Conservation (phyloP, 805 yeast genomes). For the Saccharomyces kudriavzevii region DNA sequence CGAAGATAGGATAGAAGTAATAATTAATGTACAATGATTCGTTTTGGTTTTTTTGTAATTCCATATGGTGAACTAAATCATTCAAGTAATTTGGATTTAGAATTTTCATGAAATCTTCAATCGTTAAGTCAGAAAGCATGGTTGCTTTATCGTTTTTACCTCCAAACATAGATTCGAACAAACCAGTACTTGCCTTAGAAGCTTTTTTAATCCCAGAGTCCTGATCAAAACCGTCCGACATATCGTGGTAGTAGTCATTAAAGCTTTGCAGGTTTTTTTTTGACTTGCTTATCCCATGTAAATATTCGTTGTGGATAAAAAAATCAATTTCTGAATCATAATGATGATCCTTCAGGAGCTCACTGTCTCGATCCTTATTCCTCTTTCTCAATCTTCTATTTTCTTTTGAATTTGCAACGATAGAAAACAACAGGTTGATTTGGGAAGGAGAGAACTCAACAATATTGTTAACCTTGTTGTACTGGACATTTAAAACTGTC, state of each 20-base stretch:
- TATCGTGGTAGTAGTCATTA: conserved; percentile 22
- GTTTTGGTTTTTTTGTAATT: conserved; percentile 20
- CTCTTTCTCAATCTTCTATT: conserved; percentile 14
- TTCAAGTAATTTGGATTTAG: conserved; percentile 35
- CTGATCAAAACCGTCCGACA: conserved; percentile 18
- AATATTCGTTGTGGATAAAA: conserved; percentile 24
- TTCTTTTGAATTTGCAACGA: conserved; percentile 31
- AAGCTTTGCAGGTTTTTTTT: conserved; percentile 19
- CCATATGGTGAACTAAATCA: conserved; percentile 29
- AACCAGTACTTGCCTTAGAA: not conserved
- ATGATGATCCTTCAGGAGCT: conserved; percentile 13
- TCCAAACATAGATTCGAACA: conserved; percentile 1
- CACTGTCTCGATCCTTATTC: not conserved
- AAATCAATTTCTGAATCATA: conserved; percentile 22
- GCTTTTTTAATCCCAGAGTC: conserved; percentile 5
- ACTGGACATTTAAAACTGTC: conserved; percentile 30
- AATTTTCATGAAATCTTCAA: conserved; percentile 36
- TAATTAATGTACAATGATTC: conserved; percentile 30
- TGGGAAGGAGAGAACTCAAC: conserved; percentile 36
- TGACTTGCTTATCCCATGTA: conserved; percentile 15
- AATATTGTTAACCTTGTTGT: conserved; percentile 35
- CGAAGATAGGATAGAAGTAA: conserved; percentile 59
- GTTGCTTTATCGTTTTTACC: conserved; percentile 13
- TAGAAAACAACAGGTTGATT: conserved; percentile 32
- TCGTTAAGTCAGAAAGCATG: conserved; percentile 23